These are phyloP conservation scores for Talaromyces islandicus DNA, from an alignment of 2,329 filamentous ascomycete species.

Conservation along the genomic window DNA sequence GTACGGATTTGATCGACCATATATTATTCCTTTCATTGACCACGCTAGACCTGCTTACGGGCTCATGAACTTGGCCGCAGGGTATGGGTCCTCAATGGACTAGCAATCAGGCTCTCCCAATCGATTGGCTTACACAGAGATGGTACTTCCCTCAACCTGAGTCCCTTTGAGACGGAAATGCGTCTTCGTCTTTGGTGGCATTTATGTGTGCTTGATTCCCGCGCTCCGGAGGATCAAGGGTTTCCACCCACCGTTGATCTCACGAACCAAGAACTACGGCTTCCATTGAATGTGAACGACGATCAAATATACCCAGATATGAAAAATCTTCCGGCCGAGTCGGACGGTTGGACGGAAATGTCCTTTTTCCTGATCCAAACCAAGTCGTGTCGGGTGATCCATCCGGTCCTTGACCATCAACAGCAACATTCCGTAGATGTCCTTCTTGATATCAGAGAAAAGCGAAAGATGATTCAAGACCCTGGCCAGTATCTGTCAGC, in stretches of 20 bases:
- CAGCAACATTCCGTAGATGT: conserved; percentile 8
- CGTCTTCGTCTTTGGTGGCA: conserved; percentile 57
- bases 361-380: conserved; percentile 18
- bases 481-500: conserved; percentile 5
- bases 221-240: conserved; percentile 55
- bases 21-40: conserved; percentile 36
- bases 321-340: conserved; percentile 11
- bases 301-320: conserved; percentile 14
- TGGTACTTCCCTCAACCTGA: conserved; percentile 45
- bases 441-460: conserved; percentile 8
- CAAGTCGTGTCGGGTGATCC: conserved; percentile 14
- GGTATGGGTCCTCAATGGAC: conserved; percentile 52
- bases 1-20: conserved; percentile 1
- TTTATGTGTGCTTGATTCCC: conserved; percentile 41
- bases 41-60: conserved; percentile 50
- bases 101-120: conserved; percentile 54
- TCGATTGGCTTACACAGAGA: conserved; percentile 57
- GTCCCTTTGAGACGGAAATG: conserved; percentile 56
- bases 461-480: conserved; percentile 4
- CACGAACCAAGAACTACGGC: conserved; percentile 30
- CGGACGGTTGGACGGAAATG: conserved; percentile 15
- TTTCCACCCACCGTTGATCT: conserved; percentile 57
- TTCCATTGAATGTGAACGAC: conserved; percentile 39
- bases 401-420: conserved; percentile 12
- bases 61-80: conserved; percentile 38